A percentile compares a stretch with the other conserved stretches of the same genome.
Conservation (phyloP, 495 filamentous ascomycete genomes). For the Tetracladium setigerum region DNA sequence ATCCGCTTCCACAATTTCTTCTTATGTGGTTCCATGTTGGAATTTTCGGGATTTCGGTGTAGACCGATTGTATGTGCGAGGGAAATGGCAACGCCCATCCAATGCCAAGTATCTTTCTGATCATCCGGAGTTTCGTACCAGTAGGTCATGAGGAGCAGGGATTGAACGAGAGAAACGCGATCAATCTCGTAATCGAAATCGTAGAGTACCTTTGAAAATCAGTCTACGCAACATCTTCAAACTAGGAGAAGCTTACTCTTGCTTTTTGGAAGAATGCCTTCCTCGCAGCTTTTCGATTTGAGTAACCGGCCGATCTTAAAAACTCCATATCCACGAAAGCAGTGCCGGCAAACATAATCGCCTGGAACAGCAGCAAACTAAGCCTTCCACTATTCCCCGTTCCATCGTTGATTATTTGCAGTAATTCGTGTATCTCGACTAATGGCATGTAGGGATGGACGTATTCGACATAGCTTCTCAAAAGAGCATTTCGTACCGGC, state of each 20-base stretch:
- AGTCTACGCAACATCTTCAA: conserved; percentile 28
- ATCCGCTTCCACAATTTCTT: conserved; percentile 82
- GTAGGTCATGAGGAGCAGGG: conserved; percentile 77
- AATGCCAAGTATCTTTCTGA: conserved; percentile 87
- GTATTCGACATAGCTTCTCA: conserved; percentile 71
- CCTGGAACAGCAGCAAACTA: conserved; percentile 50
- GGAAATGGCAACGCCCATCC: conserved; percentile 83
- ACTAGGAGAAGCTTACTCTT: conserved; percentile 40
- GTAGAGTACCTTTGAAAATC: conserved; percentile 52
- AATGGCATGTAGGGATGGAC: conserved; percentile 90
- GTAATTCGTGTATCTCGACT: conserved; percentile 66
- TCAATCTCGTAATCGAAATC: conserved; percentile 79
- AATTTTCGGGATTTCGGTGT: conserved; percentile 70
- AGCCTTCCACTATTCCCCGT: conserved; percentile 59
- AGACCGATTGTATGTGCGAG: conserved; percentile 78
- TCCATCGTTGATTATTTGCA: conserved; percentile 52
- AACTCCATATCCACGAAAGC: conserved; percentile 59
- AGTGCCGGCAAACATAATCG: conserved; percentile 24
- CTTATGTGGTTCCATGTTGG: conserved; percentile 59
- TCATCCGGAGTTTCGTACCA: conserved; percentile 90
- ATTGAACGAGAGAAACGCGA: conserved; percentile 74
- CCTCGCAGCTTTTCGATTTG: conserved; percentile 62
- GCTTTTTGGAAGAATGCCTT: conserved; percentile 74
- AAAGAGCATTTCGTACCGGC: conserved; percentile 61
- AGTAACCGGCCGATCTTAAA: conserved; percentile 61